A percentile compares a stretch with the other conserved stretches of the same genome.
These are phyloP conservation scores for Rhododendron molle DNA, from an alignment of 148 eudicot species.

Conservation along the genomic window DNA sequence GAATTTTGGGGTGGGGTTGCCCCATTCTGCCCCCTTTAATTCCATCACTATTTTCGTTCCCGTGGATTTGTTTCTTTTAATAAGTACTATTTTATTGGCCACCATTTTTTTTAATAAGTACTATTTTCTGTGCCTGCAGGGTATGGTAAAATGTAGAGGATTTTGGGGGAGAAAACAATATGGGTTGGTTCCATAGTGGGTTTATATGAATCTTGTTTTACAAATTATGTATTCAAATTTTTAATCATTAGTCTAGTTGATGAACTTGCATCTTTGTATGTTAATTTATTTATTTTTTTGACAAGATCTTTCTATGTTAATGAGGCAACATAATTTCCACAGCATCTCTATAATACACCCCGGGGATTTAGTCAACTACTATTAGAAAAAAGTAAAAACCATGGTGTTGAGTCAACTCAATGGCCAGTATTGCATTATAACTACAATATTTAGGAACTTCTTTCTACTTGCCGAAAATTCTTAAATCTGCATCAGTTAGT, in stretches of 20 bases:
- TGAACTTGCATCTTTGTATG: background rate
- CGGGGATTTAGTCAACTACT: background rate
- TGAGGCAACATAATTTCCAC: background rate
- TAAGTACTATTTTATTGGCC: too few relatives aligned
- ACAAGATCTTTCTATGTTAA: background rate
- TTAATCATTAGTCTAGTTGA: background rate
- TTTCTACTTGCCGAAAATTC: background rate
- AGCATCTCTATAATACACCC: background rate
- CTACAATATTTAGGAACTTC: background rate
- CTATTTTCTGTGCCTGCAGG: too few relatives aligned
- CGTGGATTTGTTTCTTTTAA: too few relatives aligned
- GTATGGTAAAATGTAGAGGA: too few relatives aligned
- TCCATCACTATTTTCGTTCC: too few relatives aligned
- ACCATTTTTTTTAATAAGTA: too few relatives aligned
- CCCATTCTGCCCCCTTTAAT: too few relatives aligned
- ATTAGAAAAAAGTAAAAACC: background rate
- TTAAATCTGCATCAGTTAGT: background rate
- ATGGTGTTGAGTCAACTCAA: background rate
- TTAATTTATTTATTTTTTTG: too few relatives aligned
- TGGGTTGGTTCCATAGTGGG: too few relatives aligned
- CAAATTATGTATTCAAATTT: background rate
- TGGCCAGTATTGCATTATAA: background rate
- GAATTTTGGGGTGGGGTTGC: too few relatives aligned
- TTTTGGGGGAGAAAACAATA: too few relatives aligned
- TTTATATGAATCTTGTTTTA: too few relatives aligned